phyloP scores from a whole-genome alignment of 371 early-diverging fungal species.

The Haplosporangium sp. region DNA sequence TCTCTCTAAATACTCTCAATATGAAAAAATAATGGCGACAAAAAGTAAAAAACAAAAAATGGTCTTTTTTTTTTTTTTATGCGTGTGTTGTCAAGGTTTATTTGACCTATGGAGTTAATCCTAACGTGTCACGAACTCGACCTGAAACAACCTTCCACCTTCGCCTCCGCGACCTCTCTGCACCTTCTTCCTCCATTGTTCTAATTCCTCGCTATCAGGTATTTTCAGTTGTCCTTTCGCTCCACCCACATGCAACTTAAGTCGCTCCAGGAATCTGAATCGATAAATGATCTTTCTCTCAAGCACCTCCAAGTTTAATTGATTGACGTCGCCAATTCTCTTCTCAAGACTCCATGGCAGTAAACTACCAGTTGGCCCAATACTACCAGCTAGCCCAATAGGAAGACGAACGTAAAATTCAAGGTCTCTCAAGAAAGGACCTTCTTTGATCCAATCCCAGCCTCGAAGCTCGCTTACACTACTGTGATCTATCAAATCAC shows the following conservation, averaged over 20 bases:
- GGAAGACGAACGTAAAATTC: neutral
- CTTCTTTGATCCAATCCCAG: neutral
- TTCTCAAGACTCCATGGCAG: neutral
- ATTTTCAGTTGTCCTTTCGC: neutral
- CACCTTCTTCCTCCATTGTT: neutral
- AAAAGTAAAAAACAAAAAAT: neutral
- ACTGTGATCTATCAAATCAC: neutral
- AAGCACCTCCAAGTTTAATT: slow-evolving; percentile 7
- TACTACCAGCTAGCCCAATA: neutral
- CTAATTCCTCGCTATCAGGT: neutral
- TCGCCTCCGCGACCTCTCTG: slow-evolving; percentile 9
- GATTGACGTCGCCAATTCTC: too few species aligned
- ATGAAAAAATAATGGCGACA: neutral
- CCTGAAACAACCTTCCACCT: neutral
- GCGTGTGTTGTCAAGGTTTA: neutral
- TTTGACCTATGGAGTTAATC: neutral
- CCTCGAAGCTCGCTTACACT: too few species aligned
- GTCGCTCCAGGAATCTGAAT: slow-evolving; percentile 25
- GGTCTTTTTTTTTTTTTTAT: too few species aligned
- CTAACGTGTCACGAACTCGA: neutral
- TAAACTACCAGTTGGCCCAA: too few species aligned
- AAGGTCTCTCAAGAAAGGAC: neutral
- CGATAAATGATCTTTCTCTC: slow-evolving; percentile 10
- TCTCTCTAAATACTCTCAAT: neutral
- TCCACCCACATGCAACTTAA: neutral